A percentile compares a stretch with the other conserved stretches of the same genome.
These are phyloP conservation scores for Acarospora socialis DNA, from an alignment of 2,329 filamentous ascomycete genomes.

Conservation along the genomic window DNA sequence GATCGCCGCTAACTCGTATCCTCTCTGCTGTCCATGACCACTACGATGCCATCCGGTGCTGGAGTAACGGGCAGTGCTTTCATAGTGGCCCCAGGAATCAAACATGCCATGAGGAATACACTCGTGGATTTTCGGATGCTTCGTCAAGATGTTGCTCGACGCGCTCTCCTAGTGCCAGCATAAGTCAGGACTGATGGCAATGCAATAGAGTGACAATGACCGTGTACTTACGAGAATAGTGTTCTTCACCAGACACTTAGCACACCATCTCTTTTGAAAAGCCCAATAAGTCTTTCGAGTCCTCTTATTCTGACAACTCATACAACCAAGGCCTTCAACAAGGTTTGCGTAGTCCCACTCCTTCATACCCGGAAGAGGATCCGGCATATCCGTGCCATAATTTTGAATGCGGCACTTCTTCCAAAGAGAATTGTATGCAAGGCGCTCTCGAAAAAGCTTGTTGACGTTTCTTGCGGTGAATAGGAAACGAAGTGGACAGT, in stretches of 20 bases:
- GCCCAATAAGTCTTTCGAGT: slow-evolving; percentile 30
- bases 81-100: neutral
- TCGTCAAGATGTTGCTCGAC: neutral
- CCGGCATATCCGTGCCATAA: slow-evolving; percentile 11
- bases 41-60: neutral
- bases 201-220: neutral
- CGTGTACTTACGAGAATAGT: slow-evolving; percentile 14
- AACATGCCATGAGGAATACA: neutral
- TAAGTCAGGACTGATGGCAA: neutral
- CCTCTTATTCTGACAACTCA: slow-evolving; percentile 21
- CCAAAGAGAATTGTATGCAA: slow-evolving; percentile 6
- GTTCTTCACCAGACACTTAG: slow-evolving; percentile 23
- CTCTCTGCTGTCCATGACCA: neutral
- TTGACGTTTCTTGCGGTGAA: slow-evolving; percentile 8
- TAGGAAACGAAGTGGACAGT: slow-evolving; percentile 11
- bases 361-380: slow-evolving; percentile 18
- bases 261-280: slow-evolving; percentile 29
- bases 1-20: neutral
- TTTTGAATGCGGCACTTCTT: slow-evolving; percentile 4
- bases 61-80: neutral
- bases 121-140: neutral
- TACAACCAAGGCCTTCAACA: slow-evolving; percentile 26
- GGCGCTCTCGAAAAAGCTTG: slow-evolving; percentile 3
- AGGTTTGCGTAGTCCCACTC: slow-evolving; percentile 28
- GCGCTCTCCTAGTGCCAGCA: neutral